phyloP scores from a whole-genome alignment of 2,329 filamentous ascomycete species.

The Aspergillus awamori region DNA sequence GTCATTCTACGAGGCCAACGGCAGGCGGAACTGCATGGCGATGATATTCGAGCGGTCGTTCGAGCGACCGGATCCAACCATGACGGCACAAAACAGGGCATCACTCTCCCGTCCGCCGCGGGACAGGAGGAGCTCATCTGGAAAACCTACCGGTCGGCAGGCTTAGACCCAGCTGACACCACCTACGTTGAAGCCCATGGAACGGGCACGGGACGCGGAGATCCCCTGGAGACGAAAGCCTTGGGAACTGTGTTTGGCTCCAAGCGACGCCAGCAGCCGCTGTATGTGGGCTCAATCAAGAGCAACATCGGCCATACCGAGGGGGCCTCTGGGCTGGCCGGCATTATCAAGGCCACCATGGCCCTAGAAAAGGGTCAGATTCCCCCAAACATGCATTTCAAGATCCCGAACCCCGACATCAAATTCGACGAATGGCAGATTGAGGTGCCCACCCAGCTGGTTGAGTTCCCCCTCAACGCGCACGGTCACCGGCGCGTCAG shows the following conservation, averaged over 20 bases:
- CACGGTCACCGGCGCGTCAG: not conserved
- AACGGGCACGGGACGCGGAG: conserved; percentile 40
- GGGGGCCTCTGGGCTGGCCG: conserved; percentile 29
- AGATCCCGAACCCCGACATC: conserved; percentile 25
- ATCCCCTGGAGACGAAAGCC: conserved; percentile 30
- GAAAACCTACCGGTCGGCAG: conserved; percentile 20
- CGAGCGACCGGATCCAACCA: conserved; percentile 24
- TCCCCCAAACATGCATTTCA: conserved; percentile 32
- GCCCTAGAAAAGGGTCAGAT: conserved; percentile 31
- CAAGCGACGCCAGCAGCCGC: not conserved
- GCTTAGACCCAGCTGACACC: conserved; percentile 32
- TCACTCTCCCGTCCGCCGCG: conserved; percentile 2
- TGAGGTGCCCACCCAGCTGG: conserved; percentile 14
- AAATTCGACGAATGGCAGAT: conserved; percentile 25
- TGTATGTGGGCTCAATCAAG: conserved; percentile 33
- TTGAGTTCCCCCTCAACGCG: conserved; percentile 22
- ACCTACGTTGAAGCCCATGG: conserved; percentile 47
- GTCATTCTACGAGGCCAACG: conserved; percentile 31
- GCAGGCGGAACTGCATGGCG: conserved; percentile 30
- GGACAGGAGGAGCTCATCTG: conserved; percentile 12
- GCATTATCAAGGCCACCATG: conserved; percentile 31
- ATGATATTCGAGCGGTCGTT: conserved; percentile 35
- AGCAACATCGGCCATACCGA: conserved; percentile 33
- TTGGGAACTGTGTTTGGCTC: conserved; percentile 25
- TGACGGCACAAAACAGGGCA: conserved; percentile 23